Evolutionary conservation across 2,329 filamentous ascomycete species (phyloP), one percentile per base, ranked within the genome.

Genomic region (Fusarium sp.): DNA sequence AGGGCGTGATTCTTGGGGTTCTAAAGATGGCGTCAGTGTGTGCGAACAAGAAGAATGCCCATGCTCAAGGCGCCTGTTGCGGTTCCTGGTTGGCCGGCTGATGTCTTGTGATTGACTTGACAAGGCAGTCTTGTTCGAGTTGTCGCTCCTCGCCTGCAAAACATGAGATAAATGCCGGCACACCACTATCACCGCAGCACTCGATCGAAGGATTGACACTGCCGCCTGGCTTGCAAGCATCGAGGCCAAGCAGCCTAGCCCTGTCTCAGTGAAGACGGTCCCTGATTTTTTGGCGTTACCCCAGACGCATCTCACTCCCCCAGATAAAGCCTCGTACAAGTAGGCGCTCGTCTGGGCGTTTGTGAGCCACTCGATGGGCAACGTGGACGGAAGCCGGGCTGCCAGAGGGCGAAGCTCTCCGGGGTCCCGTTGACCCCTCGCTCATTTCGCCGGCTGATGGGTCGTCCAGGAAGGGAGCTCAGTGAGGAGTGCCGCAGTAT

Each of bases 291-390:
- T 57, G 59, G 70, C 45, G 66, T 68, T 78, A 78, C 70, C 74
- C 76, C 76, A 76, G 74, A 77, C 62, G 52, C 66, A 67, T 62
- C 62, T 72, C 66, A 62, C 64, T 68, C 70, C 74, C 56, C 66
- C 68, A 63, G 63, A 65, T 20, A 64, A 62, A 73, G 54, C 50
- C 64, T 75, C 64, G 69, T 62, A 63, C 67, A 70, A 62, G 40
- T 29, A 58, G 40, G 60, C 38, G 37, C 61, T 57, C 13, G 40
- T 57, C 45, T 62, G 64, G 61, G 70, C 37, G 31, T 61, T 72
- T 57, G 71, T 72, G 68, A 69, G 69, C 77, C 77, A 79, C 71
- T 79, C 71, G 68, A 77, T 75, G 47, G 42, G 58, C 71, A 79
- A 79, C 77, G 77, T 78, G 77, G 75, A 64, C 47, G 40, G 52